A percentile compares a stretch with the other conserved stretches of the same genome.
phyloP scores from a whole-genome alignment of 1,284 basidiomycete species.

The Malassezia caprae region DNA sequence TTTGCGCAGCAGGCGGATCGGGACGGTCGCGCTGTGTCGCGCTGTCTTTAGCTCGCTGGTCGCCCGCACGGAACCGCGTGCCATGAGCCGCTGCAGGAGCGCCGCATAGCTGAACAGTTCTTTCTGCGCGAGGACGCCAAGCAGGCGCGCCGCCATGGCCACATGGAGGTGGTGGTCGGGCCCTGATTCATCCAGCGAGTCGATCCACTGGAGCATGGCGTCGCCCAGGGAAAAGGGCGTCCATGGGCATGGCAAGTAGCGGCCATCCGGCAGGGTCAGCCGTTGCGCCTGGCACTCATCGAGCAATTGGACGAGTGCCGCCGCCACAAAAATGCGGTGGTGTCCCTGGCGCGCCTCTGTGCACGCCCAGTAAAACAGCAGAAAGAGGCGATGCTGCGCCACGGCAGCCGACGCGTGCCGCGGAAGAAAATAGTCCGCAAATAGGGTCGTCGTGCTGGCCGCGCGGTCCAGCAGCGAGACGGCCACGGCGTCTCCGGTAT shows the following conservation, averaged over 20 bases:
- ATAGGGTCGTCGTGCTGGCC: background rate
- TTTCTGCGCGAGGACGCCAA: slow-evolving; percentile 65
- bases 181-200: background rate
- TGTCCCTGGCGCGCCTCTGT: background rate
- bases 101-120: slow-evolving; percentile 71
- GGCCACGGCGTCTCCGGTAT: background rate
- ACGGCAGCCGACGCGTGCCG: background rate
- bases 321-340: slow-evolving; percentile 4
- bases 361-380: slow-evolving; percentile 10
- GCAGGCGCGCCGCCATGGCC: slow-evolving; percentile 5
- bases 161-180: background rate
- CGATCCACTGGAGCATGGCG: slow-evolving; percentile 6
- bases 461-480: slow-evolving; percentile 1
- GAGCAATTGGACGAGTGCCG: background rate
- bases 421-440: slow-evolving; percentile 7
- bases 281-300: slow-evolving; percentile 11
- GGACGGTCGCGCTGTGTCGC: slow-evolving; percentile 18
- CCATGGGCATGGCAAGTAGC: slow-evolving; percentile 3
- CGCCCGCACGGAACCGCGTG: slow-evolving; percentile 55
- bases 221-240: slow-evolving; percentile 4
- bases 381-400: background rate
- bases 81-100: slow-evolving; percentile 74
- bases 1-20: slow-evolving; percentile 32
- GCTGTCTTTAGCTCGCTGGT: background rate
- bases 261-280: slow-evolving; percentile 5